phyloP scores from a whole-genome alignment of 2,329 filamentous ascomycete species.

The Clonostachys chloroleuca region DNA sequence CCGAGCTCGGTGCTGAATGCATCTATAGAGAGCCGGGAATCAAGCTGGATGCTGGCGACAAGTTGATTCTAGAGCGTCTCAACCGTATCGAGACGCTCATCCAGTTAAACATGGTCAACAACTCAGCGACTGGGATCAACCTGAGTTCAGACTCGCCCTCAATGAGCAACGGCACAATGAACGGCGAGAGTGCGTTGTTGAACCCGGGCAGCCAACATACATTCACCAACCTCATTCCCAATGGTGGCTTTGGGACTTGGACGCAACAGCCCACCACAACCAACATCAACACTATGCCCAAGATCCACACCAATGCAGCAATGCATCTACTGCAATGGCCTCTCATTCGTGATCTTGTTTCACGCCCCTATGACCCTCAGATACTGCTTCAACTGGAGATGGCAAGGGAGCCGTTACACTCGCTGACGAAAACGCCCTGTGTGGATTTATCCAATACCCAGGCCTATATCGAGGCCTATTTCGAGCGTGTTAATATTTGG shows the following conservation, averaged over 20 bases:
- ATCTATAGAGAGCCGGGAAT: constrained; percentile 82
- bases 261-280: constrained; percentile 42
- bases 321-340: constrained; percentile 78
- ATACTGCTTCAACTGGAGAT: constrained; percentile 80
- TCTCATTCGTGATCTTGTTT: constrained; percentile 72
- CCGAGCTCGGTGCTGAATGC: constrained; percentile 77
- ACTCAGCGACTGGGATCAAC: constrained; percentile 44
- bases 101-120: constrained; percentile 60
- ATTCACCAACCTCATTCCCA: constrained; percentile 52
- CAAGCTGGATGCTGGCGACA: constrained; percentile 83
- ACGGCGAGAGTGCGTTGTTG: constrained; percentile 45
- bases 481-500: constrained; percentile 78
- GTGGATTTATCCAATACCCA: constrained; percentile 72
- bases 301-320: constrained; percentile 76
- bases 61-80: constrained; percentile 76
- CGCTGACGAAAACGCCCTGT: constrained; percentile 58
- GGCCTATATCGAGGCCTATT: constrained; percentile 75
- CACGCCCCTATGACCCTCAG: constrained; percentile 73
- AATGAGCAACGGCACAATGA: constrained; percentile 60
- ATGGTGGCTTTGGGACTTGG: constrained; percentile 70
- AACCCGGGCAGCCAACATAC: constrained; percentile 34
- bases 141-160: constrained; percentile 60
- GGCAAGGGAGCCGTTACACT: constrained; percentile 69
- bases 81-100: constrained; percentile 74
- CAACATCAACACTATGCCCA: constrained; percentile 84